Conservation (phyloP, 352 stramenopile genomes). For the Pythium dissotocum region DNA sequence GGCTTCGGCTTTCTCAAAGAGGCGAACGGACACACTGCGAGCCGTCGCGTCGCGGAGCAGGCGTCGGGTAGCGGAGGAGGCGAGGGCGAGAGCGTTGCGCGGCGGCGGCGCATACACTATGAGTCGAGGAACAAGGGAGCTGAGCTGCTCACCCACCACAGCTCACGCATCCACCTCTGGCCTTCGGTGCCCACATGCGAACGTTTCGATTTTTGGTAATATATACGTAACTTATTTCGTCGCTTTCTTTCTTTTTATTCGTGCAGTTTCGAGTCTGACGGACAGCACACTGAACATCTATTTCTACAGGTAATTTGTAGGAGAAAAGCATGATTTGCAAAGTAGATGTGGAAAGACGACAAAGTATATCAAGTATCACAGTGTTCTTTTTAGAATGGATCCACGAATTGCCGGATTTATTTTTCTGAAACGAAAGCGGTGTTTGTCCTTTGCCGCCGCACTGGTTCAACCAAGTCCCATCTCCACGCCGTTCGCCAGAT, state of each 20-base stretch:
- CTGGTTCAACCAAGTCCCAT: conserved; percentile 13
- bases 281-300: neutral
- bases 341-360: neutral
- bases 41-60: neutral
- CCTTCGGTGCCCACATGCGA: conserved; percentile 19
- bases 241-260: conserved; percentile 33
- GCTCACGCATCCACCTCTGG: conserved; percentile 10
- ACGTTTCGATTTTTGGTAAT: conserved; percentile 34
- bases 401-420: neutral
- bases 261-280: neutral
- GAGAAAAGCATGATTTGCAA: neutral
- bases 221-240: conserved; percentile 27
- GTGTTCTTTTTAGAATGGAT: conserved; percentile 1
- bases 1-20: neutral
- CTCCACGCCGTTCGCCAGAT: neutral
- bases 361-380: neutral
- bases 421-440: neutral
- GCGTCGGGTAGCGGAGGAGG: neutral
- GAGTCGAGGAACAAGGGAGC: neutral
- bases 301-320: conserved; percentile 4
- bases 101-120: neutral
- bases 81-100: neutral
- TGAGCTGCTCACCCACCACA: conserved; percentile 4
- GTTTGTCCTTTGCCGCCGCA: neutral
- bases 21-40: conserved; percentile 6